Base-by-base conservation (phyloP, 306 rosid genomes). In the Corylus avellana region DNA sequence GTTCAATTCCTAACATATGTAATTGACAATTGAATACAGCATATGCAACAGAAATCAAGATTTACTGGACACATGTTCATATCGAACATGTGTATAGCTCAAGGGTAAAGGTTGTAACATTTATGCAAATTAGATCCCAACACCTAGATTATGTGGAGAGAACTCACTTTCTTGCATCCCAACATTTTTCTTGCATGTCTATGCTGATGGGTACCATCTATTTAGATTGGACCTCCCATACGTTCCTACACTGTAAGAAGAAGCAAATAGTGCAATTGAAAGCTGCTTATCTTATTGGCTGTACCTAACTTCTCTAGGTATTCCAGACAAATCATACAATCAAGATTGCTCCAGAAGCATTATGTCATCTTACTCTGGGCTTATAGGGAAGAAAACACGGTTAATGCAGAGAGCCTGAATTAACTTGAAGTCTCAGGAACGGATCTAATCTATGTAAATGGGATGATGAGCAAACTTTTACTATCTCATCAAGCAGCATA, bases 91-190 rank as follows among this genome's bases (percentile, higher is more conserved):
- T 32, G 7, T 32, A 13, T 11, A 13, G 12, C 42, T 8, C 29
- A 37, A 25, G 29, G 70, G 70, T 37, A 25, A 63, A 35, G 70
- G n/a, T 32, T 63, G 70, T 46, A 63, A 63, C 70, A 63, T 14
- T 63, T 29, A 13, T 63, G 47, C 70, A 29, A 63, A 13, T 25
- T 63, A 63, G 70, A 63, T 63, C 70, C 32, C 70, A 63, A 29
- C 44, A 32, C 29, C 17, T 25, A 63, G 70, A 63, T 32, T 12
- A 77, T 13, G 29, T 49, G 10, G 47, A 17, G 18, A 63, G 1
- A 6, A 29, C 70, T 63, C 44, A 63, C 59, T 63, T 63, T 32
- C 20, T 63, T 32, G 46, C 70, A 63, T 32, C 46, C 67, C 44
- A 5, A 32, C 37, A 63, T 12, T 32, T 63, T 32, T 63, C n/a